These are phyloP conservation scores for Syncephalastrum contaminatum DNA, from an alignment of 371 early-diverging fungal genomes.

Conservation along the genomic window DNA sequence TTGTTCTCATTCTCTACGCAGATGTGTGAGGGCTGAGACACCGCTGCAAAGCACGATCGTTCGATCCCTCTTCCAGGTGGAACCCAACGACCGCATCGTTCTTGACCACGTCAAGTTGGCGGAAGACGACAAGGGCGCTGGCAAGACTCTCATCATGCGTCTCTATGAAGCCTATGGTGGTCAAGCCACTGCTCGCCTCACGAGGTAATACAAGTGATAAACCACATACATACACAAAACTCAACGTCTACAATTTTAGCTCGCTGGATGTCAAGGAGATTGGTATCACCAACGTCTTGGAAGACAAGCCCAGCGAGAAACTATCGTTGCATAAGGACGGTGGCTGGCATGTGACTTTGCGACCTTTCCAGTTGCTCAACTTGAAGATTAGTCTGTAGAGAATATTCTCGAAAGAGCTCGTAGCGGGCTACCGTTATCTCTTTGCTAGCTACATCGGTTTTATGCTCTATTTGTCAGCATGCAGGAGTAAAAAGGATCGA, in stretches of 20 bases:
- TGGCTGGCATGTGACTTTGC: constrained; percentile 25
- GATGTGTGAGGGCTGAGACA: constrained; percentile 1
- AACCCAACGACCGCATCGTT: constrained; percentile 59
- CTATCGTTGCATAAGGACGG: constrained; percentile 8
- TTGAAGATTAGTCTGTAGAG: constrained; percentile 27
- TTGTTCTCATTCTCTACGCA: background rate
- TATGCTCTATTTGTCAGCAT: constrained; percentile 1
- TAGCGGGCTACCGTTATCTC: too few relatives aligned
- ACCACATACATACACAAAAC: background rate
- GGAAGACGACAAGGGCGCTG: constrained; percentile 63
- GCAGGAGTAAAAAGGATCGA: background rate
- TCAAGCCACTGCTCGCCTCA: constrained; percentile 58
- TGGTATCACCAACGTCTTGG: constrained; percentile 47
- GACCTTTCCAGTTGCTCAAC: constrained; percentile 53
- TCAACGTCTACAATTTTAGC: constrained; percentile 17
- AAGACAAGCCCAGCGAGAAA: constrained; percentile 32
- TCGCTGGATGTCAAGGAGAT: constrained; percentile 29
- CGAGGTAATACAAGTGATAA: constrained; percentile 47
- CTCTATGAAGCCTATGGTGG: constrained; percentile 95
- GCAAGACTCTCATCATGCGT: constrained; percentile 67
- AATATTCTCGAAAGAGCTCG: background rate
- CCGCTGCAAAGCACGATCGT: constrained; percentile 3
- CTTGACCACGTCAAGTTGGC: constrained; percentile 88
- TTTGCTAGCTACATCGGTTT: too few relatives aligned
- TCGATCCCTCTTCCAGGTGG: constrained; percentile 29